Conservation (phyloP, 2,329 filamentous ascomycete genomes). For the Hypomyces perniciosus region DNA sequence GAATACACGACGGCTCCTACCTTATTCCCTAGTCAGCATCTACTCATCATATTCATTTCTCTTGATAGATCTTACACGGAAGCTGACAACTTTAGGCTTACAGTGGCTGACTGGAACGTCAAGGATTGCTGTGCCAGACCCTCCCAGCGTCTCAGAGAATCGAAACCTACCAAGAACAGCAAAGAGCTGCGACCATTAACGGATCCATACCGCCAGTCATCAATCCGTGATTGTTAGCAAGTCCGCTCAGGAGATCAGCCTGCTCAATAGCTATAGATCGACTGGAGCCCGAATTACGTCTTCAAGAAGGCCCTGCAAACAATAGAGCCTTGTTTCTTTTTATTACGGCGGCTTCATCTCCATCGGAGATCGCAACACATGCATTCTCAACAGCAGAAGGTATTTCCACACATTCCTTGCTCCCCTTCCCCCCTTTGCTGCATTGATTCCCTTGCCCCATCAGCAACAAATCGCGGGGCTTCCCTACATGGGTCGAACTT, state of each 20-base stretch:
- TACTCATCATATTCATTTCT: too few relatives aligned
- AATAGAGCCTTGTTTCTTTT: neutral
- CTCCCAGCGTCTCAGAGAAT: too few relatives aligned
- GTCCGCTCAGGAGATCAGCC: neutral
- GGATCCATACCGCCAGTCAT: neutral
- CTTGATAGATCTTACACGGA: too few relatives aligned
- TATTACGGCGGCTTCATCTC: neutral
- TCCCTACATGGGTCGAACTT: neutral
- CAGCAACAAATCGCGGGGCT: neutral
- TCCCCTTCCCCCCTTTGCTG: neutral
- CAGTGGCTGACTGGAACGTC: too few relatives aligned
- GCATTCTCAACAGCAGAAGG: constrained; percentile 29
- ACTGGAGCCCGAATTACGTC: neutral
- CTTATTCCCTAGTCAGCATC: too few relatives aligned
- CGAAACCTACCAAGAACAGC: too few relatives aligned
- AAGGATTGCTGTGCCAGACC: too few relatives aligned
- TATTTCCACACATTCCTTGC: constrained; percentile 11
- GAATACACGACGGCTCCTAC: too few relatives aligned
- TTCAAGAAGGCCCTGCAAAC: neutral
- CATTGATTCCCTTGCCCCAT: neutral
- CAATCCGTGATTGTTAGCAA: neutral
- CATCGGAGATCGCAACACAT: constrained; percentile 19
- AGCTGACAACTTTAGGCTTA: too few relatives aligned
- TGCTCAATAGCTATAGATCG: neutral
- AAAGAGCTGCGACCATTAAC: neutral